A percentile compares a stretch with the other conserved stretches of the same genome.
These are phyloP conservation scores for Aspergillus hancockii DNA, from an alignment of 495 filamentous ascomycete species.

Conservation along the genomic window DNA sequence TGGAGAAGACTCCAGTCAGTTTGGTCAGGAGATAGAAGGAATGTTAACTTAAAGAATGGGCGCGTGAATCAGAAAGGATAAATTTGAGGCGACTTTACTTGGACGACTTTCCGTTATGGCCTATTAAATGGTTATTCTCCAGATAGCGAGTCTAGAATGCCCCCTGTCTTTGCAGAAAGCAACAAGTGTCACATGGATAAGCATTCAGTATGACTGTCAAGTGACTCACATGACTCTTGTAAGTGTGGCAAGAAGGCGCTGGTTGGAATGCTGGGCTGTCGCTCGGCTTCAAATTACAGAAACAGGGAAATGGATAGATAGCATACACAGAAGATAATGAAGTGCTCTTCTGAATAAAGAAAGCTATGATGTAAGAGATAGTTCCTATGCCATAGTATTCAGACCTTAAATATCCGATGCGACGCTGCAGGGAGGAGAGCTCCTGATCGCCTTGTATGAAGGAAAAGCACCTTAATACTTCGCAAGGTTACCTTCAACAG, in stretches of 20 bases:
- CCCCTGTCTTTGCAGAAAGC: neutral
- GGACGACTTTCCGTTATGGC: neutral
- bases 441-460: neutral
- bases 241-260: neutral
- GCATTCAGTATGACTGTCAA: conserved; percentile 5
- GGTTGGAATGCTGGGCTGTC: neutral
- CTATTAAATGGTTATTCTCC: neutral
- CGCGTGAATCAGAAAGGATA: neutral
- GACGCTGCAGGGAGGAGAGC: neutral
- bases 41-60: neutral
- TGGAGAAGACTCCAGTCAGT: neutral
- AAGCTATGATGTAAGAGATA: neutral
- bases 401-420: neutral
- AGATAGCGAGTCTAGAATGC: neutral
- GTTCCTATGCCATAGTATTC: neutral
- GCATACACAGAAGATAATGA: neutral
- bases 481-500: neutral
- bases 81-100: neutral
- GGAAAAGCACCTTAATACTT: neutral
- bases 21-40: neutral
- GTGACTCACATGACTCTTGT: conserved; percentile 3
- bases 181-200: conserved; percentile 5
- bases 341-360: neutral
- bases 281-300: neutral
- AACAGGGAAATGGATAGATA: neutral